Conservation (phyloP, 202 grass and related monocot species). For the Setaria viridis region DNA sequence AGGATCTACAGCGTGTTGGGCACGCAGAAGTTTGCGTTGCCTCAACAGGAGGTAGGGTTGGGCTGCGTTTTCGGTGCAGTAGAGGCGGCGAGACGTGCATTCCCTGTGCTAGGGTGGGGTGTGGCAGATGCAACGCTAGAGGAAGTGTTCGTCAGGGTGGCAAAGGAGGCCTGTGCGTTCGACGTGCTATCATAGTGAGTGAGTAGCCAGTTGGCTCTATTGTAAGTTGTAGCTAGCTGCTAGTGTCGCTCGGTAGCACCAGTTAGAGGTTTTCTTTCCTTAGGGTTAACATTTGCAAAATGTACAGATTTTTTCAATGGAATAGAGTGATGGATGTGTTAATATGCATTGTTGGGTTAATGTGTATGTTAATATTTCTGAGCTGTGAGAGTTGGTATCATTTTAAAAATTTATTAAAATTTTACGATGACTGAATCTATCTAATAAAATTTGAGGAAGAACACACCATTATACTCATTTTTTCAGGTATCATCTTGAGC, state of each 20-base stretch:
- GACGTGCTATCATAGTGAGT: constrained; percentile 58
- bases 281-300: neutral
- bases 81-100: constrained; percentile 52
- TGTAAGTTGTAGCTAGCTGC: neutral
- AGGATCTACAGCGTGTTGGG: constrained; percentile 76
- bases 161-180: constrained; percentile 67
- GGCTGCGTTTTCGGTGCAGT: constrained; percentile 64
- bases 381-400: too few relatives aligned
- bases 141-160: constrained; percentile 89
- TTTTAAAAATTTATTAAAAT: too few relatives aligned
- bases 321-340: neutral
- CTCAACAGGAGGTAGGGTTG: constrained; percentile 55
- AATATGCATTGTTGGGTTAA: neutral
- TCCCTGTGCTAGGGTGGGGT: constrained; percentile 81
- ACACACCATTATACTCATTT: too few relatives aligned
- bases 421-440: too few relatives aligned
- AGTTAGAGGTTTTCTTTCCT: neutral
- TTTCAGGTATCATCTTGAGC: too few relatives aligned
- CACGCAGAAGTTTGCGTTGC: constrained; percentile 83
- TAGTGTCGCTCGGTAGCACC: too few relatives aligned
- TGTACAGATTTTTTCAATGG: neutral
- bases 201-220: neutral
- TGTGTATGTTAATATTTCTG: too few relatives aligned
- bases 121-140: constrained; percentile 80
- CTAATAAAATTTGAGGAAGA: too few relatives aligned